Base-by-base conservation (phyloP, 345 rosid genomes). In the Rhizophora apiculata region DNA sequence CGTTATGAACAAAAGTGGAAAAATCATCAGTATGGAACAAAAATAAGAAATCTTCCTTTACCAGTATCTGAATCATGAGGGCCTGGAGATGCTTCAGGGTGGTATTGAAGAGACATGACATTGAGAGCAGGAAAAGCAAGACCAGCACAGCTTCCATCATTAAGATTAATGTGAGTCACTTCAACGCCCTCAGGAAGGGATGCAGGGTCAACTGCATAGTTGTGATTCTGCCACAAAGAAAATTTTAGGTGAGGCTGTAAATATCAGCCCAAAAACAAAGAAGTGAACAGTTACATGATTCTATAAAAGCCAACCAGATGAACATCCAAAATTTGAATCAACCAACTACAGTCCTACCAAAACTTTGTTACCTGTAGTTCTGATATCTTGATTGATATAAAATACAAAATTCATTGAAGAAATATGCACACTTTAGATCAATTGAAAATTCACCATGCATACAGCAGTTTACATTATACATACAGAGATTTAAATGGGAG, bases 11-110 rank as follows among this genome's bases (percentile, higher is more conserved):
- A 27, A 19, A 64, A 62, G 51, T 27, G 57, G 59, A 37, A 54
- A 15, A 3, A 34, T 11, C 20, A 16, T 37, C 13, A 8, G 2
- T 26, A 21, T 10, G 10, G 21, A 2, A 52, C 48, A 20, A 3
- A 22, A 4, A 22, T 4, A 29, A 19, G 5, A 27, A n/a, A 59
- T 36, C 22, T 37, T 2, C 31, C 18, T 53, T 82, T 84, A 90
- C 99, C 82, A 49, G 74, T 34, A 68, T 96, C 99, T 21, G 99
- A 95, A 81, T 95, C 99, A 68, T 89, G 98, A 54, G 98, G 99
- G 64, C 96, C 98, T 4, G 99, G 99, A 43, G 97, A 92, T 57
- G 98, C 99, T 73, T 92, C 99, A 1, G 98, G 99, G 62, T 92
- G 99, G 76, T 92, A 96, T 74, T 96, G 97, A 66, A 92, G 97